These are phyloP conservation scores for sweet orange (Citrus sinensis) DNA, from an alignment of 345 rosid genomes.

Conservation along the genomic window DVS_A1.0 CM039168.1:30452501-30453000, in stretches of 20 bases:
- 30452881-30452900: no score
- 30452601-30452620: constrained; percentile 25
- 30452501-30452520: constrained; percentile 39
- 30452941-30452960: no score
- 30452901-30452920: no score
- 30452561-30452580: constrained; percentile 31
- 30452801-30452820: constrained; percentile 27
- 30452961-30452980: no score
- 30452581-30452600: constrained; percentile 35
- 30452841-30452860: constrained; percentile 25
- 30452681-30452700: constrained; percentile 43
- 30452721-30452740: constrained; percentile 33
- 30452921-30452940: no score
- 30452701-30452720: constrained; percentile 38
- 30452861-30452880: not conserved
- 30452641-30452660: constrained; percentile 27
- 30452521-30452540: constrained; percentile 38
- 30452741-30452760: constrained; percentile 19
- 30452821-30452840: constrained; percentile 29
- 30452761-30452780: constrained; percentile 27
- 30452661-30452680: constrained; percentile 32
- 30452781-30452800: constrained; percentile 12
- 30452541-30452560: constrained; percentile 41
- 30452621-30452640: constrained; percentile 34
- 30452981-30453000: not conserved